Evolutionary conservation across 805 yeast genomes (phyloP).

Genomic region (Barnettozyma siamensis): DNA sequence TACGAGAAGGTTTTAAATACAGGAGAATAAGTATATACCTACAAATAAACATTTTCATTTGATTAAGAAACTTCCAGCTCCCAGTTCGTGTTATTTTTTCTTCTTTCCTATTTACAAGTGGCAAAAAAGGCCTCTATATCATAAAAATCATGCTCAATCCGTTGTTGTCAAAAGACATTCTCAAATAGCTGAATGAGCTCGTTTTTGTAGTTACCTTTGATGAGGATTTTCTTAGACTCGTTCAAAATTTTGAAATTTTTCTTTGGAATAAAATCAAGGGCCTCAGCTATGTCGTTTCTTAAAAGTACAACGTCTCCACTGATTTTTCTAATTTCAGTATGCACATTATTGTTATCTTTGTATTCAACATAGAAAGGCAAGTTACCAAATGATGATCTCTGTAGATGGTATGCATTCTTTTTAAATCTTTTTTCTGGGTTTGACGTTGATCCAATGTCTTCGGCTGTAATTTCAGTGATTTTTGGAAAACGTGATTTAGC

Average conservation of each 20-base stretch:
- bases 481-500: conserved; percentile 22
- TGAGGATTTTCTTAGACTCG: conserved; percentile 43
- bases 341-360: conserved; percentile 54
- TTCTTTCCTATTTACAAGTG: background rate
- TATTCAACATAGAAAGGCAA: conserved; percentile 76
- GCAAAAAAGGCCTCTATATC: background rate
- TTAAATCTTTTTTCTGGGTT: conserved; percentile 21
- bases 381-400: conserved; percentile 56
- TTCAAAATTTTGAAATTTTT: conserved; percentile 42
- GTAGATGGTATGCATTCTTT: conserved; percentile 28
- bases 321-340: conserved; percentile 69
- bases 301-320: conserved; percentile 63
- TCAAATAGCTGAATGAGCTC: conserved; percentile 14
- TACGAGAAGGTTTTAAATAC: conserved; percentile 14
- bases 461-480: conserved; percentile 25
- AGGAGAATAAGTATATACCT: no score
- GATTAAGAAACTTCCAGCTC: no score
- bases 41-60: no score
- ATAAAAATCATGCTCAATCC: background rate
- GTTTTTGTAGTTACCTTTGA: conserved; percentile 22
- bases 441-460: conserved; percentile 24
- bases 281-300: conserved; percentile 55
- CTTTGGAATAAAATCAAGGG: conserved; percentile 43
- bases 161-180: conserved; percentile 11
- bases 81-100: background rate